These are phyloP conservation scores for Colletotrichum sp. DNA, from an alignment of 2,329 filamentous ascomycete species.

Conservation along the genomic window DNA sequence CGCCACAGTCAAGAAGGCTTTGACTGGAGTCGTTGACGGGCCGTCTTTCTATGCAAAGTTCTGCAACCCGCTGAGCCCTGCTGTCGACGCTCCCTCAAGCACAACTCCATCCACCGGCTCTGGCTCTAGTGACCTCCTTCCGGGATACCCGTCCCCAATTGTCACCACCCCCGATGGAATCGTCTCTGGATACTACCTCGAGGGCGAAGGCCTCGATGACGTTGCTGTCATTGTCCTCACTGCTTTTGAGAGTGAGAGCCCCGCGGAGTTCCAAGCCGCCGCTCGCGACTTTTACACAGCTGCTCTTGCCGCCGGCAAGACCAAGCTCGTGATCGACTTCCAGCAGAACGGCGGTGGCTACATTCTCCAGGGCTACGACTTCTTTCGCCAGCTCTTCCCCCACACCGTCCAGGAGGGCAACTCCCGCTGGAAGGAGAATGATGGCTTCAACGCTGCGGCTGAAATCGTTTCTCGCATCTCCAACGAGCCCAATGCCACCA, in stretches of 20 bases:
- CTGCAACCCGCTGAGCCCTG: conserved; percentile 27
- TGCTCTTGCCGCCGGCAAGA: conserved; percentile 53
- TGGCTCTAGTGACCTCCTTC: neutral
- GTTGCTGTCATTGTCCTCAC: conserved; percentile 34
- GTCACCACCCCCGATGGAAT: conserved; percentile 27
- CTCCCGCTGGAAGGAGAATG: conserved; percentile 42
- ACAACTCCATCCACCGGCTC: neutral
- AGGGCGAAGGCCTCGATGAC: conserved; percentile 36
- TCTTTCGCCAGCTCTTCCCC: conserved; percentile 60
- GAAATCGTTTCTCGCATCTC: conserved; percentile 47
- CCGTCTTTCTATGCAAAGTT: conserved; percentile 37
- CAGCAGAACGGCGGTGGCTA: conserved; percentile 63
- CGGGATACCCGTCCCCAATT: conserved; percentile 32
- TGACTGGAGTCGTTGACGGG: conserved; percentile 35
- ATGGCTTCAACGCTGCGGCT: conserved; percentile 49
- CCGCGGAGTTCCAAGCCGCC: conserved; percentile 39
- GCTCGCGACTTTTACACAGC: conserved; percentile 36
- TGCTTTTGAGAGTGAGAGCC: conserved; percentile 28
- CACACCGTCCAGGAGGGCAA: conserved; percentile 42
- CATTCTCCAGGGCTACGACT: conserved; percentile 61
- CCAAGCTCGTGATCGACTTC: conserved; percentile 65
- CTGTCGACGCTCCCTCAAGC: neutral
- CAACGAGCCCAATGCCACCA: conserved; percentile 50
- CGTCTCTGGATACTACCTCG: conserved; percentile 38
- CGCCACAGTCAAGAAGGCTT: conserved; percentile 31